Evolutionary conservation across 331 rosid species (phyloP), one percentile per base, ranked within the genome.

Genomic region (Quercus lobata): DNA sequence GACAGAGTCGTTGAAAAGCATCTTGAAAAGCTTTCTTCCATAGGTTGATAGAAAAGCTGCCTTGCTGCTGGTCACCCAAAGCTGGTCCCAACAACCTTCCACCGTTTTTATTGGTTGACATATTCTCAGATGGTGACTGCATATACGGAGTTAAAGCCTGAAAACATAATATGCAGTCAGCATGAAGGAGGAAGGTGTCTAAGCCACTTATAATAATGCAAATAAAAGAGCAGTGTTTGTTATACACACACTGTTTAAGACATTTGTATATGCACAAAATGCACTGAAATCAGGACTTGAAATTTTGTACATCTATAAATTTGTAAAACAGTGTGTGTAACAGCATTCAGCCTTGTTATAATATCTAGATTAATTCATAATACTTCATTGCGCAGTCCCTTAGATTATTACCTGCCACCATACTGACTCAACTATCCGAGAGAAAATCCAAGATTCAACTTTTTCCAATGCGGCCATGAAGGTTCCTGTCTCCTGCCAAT

Each of bases 401-500:
- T 53, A 27, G 54, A 37, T 15, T 37, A 75, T 56, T 93, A 95
- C 98, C 99, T 93, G 99, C 98, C 98, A 95, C 99, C 99, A 95
- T 7, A 95, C 98, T 4, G 99, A 93, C 89, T 95, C 99, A 77
- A 95, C 97, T 56, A 93, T 83, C 80, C 99, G 93, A 86, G 96
- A 90, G 79, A 95, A 95, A 74, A 95, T 88, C 99, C 99, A 95
- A 73, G 97, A 90, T 89, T 95, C 99, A 68, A 93, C 92, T 87
- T 86, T 91, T 84, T 89, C 91, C 75, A 95, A 81, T 46, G 94
- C 94, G 55, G 83, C 87, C 54, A 83, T 86, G 71, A 93, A 90
- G 78, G 98, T 91, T 89, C 93, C 96, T 6, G 96, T 89, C 81
- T 93, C 97, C 83, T 91, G 97, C 99, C 99, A 95, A 84, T 93